Base-by-base conservation (phyloP, 2,329 filamentous ascomycete genomes). In the Exophiala sideris region DNA sequence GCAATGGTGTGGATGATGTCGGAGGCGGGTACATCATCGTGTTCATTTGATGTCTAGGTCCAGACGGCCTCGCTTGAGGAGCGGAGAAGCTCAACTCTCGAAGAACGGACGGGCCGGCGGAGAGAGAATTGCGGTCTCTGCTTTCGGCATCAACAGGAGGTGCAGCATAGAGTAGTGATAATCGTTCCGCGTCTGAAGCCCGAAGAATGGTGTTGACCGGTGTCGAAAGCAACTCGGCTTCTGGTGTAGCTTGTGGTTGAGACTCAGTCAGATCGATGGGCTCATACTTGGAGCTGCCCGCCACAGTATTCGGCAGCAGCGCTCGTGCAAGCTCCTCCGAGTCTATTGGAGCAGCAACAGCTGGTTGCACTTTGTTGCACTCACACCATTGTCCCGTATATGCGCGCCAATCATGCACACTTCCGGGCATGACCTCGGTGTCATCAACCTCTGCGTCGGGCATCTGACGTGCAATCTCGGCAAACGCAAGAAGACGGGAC, bases 121-220 rank as follows among this genome's bases (percentile, higher is more conserved):
- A 24, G 9, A 24, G 11, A 8, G 24, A 29, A 10, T 32, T 24
- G 6, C 41, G n/a, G 29, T 14, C 29, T 24, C 18, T 44, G 10
- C n/a, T 32, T 18, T 18, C 8, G 21, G 8, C 29, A 5, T 44
- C 41, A 7, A 20, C 6, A n/a, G 24, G 12, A 18, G 44, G 33
- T 6, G 9, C 24, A 14, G 48, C 33, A 32, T 48, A 57, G 8
- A 55, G 45, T 32, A 49, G 35, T 3, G 55, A 56, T 14, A 58
- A 34, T 47, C 50, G 42, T 41, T 52, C 40, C 3, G 55, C 52
- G 29, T 61, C 58, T 3, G 48, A 40, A 24, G 50, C 55, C 8
- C 52, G 53, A 12, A 61, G 40, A 14, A 61, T 58, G 11, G 55
- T 58, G 38, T 61, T 61, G 52, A 61, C 58, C n/a, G 55, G 58